phyloP scores from a whole-genome alignment of 345 rosid species.

The Clausena lansium region DNA sequence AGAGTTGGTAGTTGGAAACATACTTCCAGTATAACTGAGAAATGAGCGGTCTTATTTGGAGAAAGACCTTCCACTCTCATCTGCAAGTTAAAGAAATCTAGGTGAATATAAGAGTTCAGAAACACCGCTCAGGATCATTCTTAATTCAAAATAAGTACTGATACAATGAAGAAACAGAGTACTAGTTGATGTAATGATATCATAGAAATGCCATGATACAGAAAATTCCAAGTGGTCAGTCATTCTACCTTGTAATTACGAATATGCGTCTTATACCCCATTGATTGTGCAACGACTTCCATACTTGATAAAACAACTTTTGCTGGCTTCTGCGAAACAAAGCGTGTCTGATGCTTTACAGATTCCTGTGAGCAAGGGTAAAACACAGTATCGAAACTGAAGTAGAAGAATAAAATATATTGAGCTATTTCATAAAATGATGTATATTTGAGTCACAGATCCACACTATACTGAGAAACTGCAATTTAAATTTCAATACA shows the following conservation, averaged over 20 bases:
- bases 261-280: slow-evolving; percentile 96
- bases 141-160: neutral
- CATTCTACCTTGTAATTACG: slow-evolving; percentile 82
- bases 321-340: slow-evolving; percentile 84
- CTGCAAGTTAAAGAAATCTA: slow-evolving; percentile 37
- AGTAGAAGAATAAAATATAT: slow-evolving; percentile 1
- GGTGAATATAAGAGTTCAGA: slow-evolving; percentile 1
- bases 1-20: slow-evolving; percentile 4
- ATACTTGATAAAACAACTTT: slow-evolving; percentile 83
- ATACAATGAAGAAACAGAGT: neutral
- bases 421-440: neutral
- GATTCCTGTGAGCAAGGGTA: slow-evolving; percentile 53
- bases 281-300: slow-evolving; percentile 98
- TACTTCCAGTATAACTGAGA: slow-evolving; percentile 86
- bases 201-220: neutral
- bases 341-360: slow-evolving; percentile 76
- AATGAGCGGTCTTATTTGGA: slow-evolving; percentile 57
- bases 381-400: neutral
- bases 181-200: neutral
- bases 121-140: neutral
- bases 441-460: neutral
- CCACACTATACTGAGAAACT: neutral
- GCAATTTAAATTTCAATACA: neutral
- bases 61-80: slow-evolving; percentile 97
- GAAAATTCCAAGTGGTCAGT: neutral